phyloP scores from a whole-genome alignment of 306 rosid species.

The Echinosophora koreensis region DNA sequence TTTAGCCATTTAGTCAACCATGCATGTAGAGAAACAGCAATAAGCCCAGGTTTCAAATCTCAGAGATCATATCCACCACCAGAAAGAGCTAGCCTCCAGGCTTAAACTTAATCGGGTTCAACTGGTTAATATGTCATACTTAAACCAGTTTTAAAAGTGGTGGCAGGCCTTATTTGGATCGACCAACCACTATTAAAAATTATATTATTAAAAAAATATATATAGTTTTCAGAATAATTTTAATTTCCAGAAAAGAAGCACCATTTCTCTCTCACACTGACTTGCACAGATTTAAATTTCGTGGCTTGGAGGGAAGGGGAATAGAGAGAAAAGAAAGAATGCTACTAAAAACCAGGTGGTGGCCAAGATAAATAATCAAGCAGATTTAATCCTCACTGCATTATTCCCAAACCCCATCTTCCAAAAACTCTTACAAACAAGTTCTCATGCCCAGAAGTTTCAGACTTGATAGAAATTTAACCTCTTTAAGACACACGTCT shows the following conservation, averaged over 20 bases:
- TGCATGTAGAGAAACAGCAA: not conserved
- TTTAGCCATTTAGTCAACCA: conserved; percentile 8
- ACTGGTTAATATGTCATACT: conserved; percentile 22
- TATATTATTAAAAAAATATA: no score
- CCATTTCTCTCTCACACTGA: not conserved
- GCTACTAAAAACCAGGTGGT: conserved; percentile 2
- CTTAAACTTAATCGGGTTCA: conserved; percentile 2
- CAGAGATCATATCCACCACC: not conserved
- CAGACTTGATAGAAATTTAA: conserved; percentile 25
- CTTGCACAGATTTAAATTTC: not conserved
- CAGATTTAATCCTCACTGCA: no score
- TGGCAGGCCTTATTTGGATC: not conserved
- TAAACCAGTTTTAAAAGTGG: conserved; percentile 9
- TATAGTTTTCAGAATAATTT: not conserved
- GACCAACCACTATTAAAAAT: no score
- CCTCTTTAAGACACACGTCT: conserved; percentile 25
- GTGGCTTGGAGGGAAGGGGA: not conserved
- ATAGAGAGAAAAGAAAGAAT: not conserved
- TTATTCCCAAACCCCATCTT: conserved; percentile 76
- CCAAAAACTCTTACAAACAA: conserved; percentile 44
- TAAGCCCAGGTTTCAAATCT: not conserved
- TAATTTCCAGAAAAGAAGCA: conserved; percentile 13
- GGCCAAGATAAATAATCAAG: conserved; percentile 20
- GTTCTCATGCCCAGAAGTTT: conserved; percentile 42
- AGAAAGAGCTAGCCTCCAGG: not conserved